Evolutionary conservation across 441 rosid genomes (phyloP).

Genomic region (Iberis amara): DNA sequence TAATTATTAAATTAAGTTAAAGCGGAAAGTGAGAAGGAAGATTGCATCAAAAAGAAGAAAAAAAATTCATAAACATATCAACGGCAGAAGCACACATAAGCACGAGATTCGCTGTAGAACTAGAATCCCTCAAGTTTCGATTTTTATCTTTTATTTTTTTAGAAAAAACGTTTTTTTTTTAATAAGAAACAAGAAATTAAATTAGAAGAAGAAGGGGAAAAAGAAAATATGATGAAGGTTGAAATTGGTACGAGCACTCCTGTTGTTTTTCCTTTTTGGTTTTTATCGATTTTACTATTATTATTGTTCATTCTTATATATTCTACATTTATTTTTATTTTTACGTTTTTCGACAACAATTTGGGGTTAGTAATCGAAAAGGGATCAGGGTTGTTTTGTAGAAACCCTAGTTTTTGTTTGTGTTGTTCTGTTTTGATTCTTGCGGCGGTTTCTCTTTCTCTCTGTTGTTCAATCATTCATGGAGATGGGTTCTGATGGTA

Average conservation of each 20-base stretch:
- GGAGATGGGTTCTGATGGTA: conserved; percentile 58
- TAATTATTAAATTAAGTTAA: conserved; percentile 1
- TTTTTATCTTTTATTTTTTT: not conserved
- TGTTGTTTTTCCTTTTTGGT: conserved; percentile 32
- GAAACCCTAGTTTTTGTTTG: conserved; percentile 41
- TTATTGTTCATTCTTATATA: conserved; percentile 32
- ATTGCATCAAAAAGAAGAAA: conserved; percentile 16
- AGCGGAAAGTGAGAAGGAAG: conserved; percentile 6
- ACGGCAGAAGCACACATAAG: conserved; percentile 28
- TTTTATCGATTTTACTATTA: conserved; percentile 35
- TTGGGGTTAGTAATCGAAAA: conserved; percentile 18
- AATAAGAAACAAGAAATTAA: conserved; percentile 26
- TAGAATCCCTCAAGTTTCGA: conserved; percentile 27
- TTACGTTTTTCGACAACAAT: conserved; percentile 43
- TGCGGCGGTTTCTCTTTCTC: conserved; percentile 24
- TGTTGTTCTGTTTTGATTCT: conserved; percentile 13
- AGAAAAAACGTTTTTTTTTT: not conserved
- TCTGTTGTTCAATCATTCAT: conserved; percentile 16
- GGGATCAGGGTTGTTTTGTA: conserved; percentile 25
- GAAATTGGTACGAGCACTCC: conserved; percentile 36
- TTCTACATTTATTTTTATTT: conserved; percentile 9
- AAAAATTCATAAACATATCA: conserved; percentile 28
- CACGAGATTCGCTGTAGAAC: conserved; percentile 36
- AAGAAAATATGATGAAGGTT: conserved; percentile 36
- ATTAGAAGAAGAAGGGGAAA: conserved; percentile 16